These are phyloP conservation scores for Heterobasidion annosum DNA, from an alignment of 1,284 basidiomycete genomes.

Conservation along the genomic window DNA sequence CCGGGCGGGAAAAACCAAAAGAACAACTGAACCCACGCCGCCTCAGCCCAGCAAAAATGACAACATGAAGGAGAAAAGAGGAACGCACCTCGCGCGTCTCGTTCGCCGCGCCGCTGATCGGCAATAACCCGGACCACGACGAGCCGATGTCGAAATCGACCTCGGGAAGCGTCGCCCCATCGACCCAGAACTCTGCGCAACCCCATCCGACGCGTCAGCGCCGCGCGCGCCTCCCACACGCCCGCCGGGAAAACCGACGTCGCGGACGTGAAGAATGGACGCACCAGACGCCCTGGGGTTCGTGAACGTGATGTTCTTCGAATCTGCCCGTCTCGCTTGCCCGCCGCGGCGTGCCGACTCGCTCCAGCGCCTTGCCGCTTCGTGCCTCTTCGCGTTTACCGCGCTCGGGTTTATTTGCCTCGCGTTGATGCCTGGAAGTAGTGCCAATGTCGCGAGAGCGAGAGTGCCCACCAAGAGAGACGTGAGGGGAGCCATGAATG, in stretches of 20 bases:
- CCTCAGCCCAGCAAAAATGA: neutral
- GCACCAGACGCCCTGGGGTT: slow-evolving; percentile 57
- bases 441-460: neutral
- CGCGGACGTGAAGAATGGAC: slow-evolving; percentile 10
- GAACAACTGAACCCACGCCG: slow-evolving; percentile 43
- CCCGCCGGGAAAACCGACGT: neutral
- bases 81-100: slow-evolving; percentile 55
- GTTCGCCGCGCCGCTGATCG: slow-evolving; percentile 49
- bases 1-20: slow-evolving; percentile 86
- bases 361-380: slow-evolving; percentile 1
- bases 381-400: slow-evolving; percentile 4
- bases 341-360: neutral
- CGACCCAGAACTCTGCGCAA: slow-evolving; percentile 72
- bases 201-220: slow-evolving; percentile 26
- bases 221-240: neutral
- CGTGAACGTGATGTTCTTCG: slow-evolving; percentile 63
- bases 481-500: neutral
- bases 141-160: slow-evolving; percentile 69
- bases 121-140: slow-evolving; percentile 66
- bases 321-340: neutral
- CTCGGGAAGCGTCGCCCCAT: slow-evolving; percentile 56
- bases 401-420: neutral
- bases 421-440: neutral
- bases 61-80: neutral
- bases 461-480: neutral